phyloP scores from a whole-genome alignment of 345 rosid genomes.

The Pelargonium nanum region DNA sequence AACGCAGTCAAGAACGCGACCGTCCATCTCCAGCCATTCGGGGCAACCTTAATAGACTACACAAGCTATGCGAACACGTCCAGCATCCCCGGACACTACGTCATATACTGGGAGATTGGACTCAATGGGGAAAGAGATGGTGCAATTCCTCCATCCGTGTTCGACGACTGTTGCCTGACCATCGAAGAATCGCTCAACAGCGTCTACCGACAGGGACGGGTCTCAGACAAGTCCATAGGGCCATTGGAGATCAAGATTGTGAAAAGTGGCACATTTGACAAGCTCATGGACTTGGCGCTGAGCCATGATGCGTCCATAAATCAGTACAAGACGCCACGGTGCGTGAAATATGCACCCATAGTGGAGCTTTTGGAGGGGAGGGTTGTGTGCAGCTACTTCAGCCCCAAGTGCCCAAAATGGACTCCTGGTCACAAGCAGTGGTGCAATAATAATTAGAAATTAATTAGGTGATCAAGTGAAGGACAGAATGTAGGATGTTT shows the following conservation, averaged over 20 bases:
- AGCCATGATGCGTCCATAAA: slow-evolving; percentile 87
- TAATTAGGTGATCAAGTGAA: no score
- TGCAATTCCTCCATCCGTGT: slow-evolving; percentile 32
- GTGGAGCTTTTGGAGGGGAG: slow-evolving; percentile 66
- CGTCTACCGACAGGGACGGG: slow-evolving; percentile 80
- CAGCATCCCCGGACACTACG: slow-evolving; percentile 74
- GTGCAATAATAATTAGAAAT: background rate
- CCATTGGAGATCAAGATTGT: slow-evolving; percentile 83
- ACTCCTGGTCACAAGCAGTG: slow-evolving; percentile 19
- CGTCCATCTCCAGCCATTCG: slow-evolving; percentile 30
- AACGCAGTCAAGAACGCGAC: slow-evolving; percentile 65
- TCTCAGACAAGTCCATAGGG: slow-evolving; percentile 72
- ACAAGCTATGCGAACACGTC: slow-evolving; percentile 71
- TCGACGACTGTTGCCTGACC: slow-evolving; percentile 52
- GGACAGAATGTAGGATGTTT: no score
- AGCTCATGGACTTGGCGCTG: slow-evolving; percentile 86
- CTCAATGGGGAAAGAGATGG: slow-evolving; percentile 28
- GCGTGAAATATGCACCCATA: slow-evolving; percentile 71
- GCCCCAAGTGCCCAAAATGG: slow-evolving; percentile 71
- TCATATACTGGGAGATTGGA: slow-evolving; percentile 72
- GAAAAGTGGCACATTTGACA: slow-evolving; percentile 72
- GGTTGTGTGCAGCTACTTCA: slow-evolving; percentile 60
- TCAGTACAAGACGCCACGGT: slow-evolving; percentile 80
- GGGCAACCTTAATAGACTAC: slow-evolving; percentile 63
- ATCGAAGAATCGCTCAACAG: slow-evolving; percentile 77